Conservation (phyloP, 768 basidiomycete genomes). For the Lentinus brumalis region DNA sequence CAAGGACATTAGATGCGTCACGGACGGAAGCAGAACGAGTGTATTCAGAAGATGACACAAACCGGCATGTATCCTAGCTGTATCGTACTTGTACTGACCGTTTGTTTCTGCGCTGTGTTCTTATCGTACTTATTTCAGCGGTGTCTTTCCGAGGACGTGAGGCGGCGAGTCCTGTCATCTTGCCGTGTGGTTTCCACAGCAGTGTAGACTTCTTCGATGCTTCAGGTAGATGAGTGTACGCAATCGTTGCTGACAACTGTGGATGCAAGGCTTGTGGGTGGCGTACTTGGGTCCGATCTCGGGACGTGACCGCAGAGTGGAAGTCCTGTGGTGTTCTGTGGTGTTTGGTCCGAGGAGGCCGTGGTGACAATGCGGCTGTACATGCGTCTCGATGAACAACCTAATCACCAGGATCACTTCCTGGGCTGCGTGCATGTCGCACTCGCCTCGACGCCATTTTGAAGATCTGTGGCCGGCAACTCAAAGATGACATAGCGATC, state of each 20-base stretch:
- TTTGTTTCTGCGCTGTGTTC: too few relatives aligned
- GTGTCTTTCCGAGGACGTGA: too few relatives aligned
- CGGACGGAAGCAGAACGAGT: not conserved
- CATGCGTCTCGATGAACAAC: not conserved
- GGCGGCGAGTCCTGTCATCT: too few relatives aligned
- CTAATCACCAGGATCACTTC: not conserved
- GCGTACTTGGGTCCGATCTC: not conserved
- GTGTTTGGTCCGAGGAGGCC: not conserved
- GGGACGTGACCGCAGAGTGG: not conserved
- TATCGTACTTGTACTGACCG: slow-evolving; percentile 4
- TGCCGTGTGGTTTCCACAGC: too few relatives aligned
- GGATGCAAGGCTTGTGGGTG: too few relatives aligned
- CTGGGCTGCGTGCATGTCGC: not conserved
- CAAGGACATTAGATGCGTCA: slow-evolving; percentile 28
- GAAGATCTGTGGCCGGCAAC: too few relatives aligned
- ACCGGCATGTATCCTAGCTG: slow-evolving; percentile 18
- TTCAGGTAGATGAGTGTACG: too few relatives aligned
- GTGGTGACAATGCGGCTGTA: not conserved
- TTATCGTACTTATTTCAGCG: too few relatives aligned
- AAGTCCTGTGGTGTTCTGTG: not conserved
- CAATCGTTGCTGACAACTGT: too few relatives aligned
- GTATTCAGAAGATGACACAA: slow-evolving; percentile 1
- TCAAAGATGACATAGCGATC: too few relatives aligned
- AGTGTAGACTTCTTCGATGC: too few relatives aligned
- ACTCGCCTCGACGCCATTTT: too few relatives aligned